These are phyloP conservation scores for Rhodosporidiobolus sp. DNA, from an alignment of 768 basidiomycete genomes.

Conservation along the genomic window DNA sequence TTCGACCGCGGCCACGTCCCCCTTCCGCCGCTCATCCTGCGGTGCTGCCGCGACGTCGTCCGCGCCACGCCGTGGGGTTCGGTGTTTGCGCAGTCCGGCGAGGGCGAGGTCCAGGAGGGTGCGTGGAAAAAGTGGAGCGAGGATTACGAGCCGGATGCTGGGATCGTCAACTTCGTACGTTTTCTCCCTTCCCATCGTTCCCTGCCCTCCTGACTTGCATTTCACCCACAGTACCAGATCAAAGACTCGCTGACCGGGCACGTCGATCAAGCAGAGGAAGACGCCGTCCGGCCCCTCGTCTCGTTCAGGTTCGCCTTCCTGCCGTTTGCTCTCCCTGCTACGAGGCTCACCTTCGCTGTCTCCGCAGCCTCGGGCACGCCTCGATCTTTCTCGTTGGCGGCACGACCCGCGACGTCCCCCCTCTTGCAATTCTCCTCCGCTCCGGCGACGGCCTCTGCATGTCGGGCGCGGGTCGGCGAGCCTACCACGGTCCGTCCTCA, in stretches of 20 bases:
- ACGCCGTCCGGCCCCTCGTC: conserved; percentile 84
- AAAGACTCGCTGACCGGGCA: conserved; percentile 89
- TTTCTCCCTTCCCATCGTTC: conserved; percentile 46
- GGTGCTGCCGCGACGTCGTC: conserved; percentile 65
- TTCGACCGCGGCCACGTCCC: conserved; percentile 67
- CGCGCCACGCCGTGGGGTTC: conserved; percentile 64
- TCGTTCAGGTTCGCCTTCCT: conserved; percentile 75
- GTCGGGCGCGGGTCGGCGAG: conserved; percentile 81
- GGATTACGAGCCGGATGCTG: conserved; percentile 89
- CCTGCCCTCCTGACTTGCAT: background rate
- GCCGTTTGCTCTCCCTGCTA: background rate
- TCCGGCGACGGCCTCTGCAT: conserved; percentile 91
- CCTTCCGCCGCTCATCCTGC: conserved; percentile 59
- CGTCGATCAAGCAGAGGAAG: conserved; percentile 94
- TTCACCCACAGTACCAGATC: conserved; percentile 46
- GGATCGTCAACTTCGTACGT: conserved; percentile 95
- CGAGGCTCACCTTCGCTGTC: background rate
- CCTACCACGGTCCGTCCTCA: conserved; percentile 77
- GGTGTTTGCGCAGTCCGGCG: conserved; percentile 55
- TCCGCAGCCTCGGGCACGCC: conserved; percentile 75
- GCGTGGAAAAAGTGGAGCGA: conserved; percentile 70
- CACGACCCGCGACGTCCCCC: conserved; percentile 68
- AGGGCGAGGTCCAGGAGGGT: conserved; percentile 51
- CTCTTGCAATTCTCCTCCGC: conserved; percentile 76
- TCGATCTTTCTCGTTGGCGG: conserved; percentile 88